Evolutionary conservation across 2,329 filamentous ascomycete genomes (phyloP).

Genomic region (Calonectria hongkongensis): DNA sequence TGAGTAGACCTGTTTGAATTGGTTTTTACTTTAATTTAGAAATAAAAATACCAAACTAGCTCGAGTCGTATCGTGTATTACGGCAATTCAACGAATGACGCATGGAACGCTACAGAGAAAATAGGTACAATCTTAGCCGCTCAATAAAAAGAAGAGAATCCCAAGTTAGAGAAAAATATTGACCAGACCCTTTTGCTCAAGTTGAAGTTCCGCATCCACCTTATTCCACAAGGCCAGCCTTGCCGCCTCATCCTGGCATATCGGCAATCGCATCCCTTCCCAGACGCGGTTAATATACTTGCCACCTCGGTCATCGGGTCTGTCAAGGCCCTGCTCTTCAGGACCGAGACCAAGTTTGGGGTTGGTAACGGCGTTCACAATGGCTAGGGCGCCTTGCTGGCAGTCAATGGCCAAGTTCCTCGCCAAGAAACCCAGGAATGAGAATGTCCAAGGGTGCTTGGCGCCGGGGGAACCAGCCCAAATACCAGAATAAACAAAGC

Average conservation of each 20-base stretch:
- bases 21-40: no score
- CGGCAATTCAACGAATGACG: background rate
- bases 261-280: background rate
- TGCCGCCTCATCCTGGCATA: constrained; percentile 17
- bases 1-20: no score
- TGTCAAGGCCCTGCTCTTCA: background rate
- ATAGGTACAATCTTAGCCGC: no score
- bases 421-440: background rate
- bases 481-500: constrained; percentile 20
- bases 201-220: background rate
- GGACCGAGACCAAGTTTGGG: background rate
- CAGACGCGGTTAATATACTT: constrained; percentile 32
- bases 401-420: background rate
- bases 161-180: background rate
- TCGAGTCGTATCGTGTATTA: no score
- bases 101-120: no score
- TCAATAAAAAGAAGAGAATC: no score
- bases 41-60: no score
- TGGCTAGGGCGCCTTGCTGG: constrained; percentile 21
- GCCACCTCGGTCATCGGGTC: background rate
- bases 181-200: background rate
- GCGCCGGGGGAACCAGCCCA: background rate
- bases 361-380: constrained; percentile 27
- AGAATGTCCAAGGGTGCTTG: background rate
- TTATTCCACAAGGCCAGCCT: constrained; percentile 11